A percentile compares a stretch with the other conserved stretches of the same genome.
phyloP scores from a whole-genome alignment of 169 alveolate genomes.

The Babesia gibsoni region DNA sequence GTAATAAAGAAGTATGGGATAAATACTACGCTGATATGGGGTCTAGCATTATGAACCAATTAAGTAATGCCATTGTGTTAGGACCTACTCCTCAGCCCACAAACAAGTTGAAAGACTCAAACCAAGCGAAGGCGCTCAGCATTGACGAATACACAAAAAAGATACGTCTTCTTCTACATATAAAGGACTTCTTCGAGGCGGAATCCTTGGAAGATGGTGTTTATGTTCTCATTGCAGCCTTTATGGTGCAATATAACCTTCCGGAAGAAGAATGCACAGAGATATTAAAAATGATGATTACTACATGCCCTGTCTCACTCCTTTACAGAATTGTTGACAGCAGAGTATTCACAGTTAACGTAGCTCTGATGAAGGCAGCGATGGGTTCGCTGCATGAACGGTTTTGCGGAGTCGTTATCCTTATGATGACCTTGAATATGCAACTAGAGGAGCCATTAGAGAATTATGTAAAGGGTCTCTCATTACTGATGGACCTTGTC shows the following conservation, averaged over 20 bases:
- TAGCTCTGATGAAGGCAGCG: neutral
- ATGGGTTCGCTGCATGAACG: neutral
- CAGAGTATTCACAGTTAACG: neutral
- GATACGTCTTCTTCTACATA: neutral
- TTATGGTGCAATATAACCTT: neutral
- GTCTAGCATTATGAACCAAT: neutral
- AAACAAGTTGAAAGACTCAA: neutral
- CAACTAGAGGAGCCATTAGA: neutral
- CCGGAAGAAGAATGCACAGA: neutral
- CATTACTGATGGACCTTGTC: conserved; percentile 7
- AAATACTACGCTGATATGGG: conserved; percentile 15
- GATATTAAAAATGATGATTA: neutral
- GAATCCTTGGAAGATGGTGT: neutral
- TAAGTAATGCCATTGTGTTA: neutral
- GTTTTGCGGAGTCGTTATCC: neutral
- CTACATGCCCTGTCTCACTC: neutral
- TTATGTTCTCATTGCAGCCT: neutral
- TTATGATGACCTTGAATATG: neutral
- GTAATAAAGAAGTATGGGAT: neutral
- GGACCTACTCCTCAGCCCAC: neutral
- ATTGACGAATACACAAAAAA: neutral
- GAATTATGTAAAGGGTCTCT: neutral
- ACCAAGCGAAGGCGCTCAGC: neutral
- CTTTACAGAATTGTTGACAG: neutral
- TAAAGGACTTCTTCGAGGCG: neutral